phyloP scores from a whole-genome alignment of 1,284 basidiomycete genomes.

The Apiotrichum sp. region DNA sequence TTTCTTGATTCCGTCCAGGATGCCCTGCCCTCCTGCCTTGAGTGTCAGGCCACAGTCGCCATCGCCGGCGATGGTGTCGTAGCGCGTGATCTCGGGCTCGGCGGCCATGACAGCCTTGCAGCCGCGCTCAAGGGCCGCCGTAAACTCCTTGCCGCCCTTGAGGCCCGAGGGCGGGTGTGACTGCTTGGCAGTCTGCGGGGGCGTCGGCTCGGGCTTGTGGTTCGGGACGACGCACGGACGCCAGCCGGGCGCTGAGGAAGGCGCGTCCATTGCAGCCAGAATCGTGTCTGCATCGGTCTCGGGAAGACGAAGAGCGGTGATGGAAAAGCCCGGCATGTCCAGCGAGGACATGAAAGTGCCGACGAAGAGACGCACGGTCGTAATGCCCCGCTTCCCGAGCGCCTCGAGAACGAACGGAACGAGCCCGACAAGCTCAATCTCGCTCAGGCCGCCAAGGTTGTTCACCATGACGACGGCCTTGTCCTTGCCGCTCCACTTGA shows the following conservation, averaged over 20 bases:
- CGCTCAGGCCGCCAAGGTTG: constrained; percentile 67
- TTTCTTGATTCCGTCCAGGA: constrained; percentile 42
- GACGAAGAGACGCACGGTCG: constrained; percentile 59
- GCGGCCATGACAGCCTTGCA: constrained; percentile 65
- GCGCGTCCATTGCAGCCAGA: constrained; percentile 70
- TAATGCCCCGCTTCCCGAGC: constrained; percentile 56
- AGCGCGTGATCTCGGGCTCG: constrained; percentile 80
- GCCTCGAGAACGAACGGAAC: constrained; percentile 43
- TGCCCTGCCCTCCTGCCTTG: constrained; percentile 60
- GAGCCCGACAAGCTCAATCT: constrained; percentile 73
- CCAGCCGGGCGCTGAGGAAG: constrained; percentile 73
- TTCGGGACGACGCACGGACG: constrained; percentile 8
- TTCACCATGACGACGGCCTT: constrained; percentile 54
- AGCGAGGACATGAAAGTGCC: constrained; percentile 89
- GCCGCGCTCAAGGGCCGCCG: constrained; percentile 55
- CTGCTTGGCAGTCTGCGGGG: not conserved
- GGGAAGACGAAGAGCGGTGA: constrained; percentile 78
- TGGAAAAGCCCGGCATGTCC: constrained; percentile 90
- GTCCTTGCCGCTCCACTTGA: constrained; percentile 64
- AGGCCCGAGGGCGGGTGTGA: constrained; percentile 3
- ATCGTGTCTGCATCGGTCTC: constrained; percentile 52
- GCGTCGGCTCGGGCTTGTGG: constrained; percentile 7
- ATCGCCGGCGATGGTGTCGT: constrained; percentile 63
- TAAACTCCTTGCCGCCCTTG: constrained; percentile 20
- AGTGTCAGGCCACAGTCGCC: constrained; percentile 73